These are phyloP conservation scores for Leishmania amazonensis DNA, from an alignment of 208 protist genomes.

Conservation along the genomic window DNA sequence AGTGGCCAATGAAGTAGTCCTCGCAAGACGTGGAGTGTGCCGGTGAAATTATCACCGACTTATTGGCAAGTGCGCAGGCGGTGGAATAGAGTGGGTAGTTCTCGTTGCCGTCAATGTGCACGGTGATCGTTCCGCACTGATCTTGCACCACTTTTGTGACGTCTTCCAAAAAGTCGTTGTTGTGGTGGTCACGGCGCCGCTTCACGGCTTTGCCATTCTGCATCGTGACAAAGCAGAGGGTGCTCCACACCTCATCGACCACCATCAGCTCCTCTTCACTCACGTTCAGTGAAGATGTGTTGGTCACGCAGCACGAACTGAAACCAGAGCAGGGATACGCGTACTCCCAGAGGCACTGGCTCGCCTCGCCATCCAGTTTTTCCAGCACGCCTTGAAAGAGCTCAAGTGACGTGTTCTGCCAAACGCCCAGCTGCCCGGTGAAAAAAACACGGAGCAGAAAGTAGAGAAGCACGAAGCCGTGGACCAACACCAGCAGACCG, in stretches of 20 bases:
- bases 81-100: neutral
- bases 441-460: neutral
- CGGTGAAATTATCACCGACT: neutral
- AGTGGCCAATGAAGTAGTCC: conserved; percentile 29
- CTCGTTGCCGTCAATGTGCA: neutral
- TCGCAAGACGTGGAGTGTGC: conserved; percentile 7
- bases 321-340: conserved; percentile 41
- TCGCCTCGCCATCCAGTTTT: neutral
- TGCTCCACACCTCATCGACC: conserved; percentile 9
- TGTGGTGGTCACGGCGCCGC: neutral
- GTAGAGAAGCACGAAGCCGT: neutral
- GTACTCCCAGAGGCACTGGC: conserved; percentile 28
- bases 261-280: neutral
- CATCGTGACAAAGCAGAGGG: conserved; percentile 33
- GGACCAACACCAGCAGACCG: neutral
- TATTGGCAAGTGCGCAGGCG: neutral
- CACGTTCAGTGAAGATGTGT: conserved; percentile 22
- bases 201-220: conserved; percentile 12
- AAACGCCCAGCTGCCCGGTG: conserved; percentile 1
- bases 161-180: conserved; percentile 3
- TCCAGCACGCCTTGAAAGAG: neutral
- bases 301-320: conserved; percentile 42
- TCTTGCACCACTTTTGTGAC: neutral
- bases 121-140: conserved; percentile 12
- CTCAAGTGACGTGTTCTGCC: neutral